These are phyloP conservation scores for Darksidea phi DNA, from an alignment of 495 filamentous ascomycete genomes.

Conservation along the genomic window DNA sequence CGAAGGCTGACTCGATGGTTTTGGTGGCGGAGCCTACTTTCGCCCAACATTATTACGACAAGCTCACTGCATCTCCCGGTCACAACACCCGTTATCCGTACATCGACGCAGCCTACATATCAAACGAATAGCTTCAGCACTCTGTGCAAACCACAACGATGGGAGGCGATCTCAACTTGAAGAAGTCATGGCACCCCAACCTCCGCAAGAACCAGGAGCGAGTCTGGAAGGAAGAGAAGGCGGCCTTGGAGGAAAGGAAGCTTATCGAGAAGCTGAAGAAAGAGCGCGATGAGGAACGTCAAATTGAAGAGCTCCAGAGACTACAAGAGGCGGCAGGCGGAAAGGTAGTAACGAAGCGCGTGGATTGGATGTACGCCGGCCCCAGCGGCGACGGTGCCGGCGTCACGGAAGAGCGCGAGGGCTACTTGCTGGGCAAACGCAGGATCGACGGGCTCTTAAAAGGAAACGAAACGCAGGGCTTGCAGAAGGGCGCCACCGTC, in stretches of 20 bases:
- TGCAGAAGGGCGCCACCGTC: conserved; percentile 75
- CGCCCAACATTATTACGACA: neutral
- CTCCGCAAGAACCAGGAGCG: conserved; percentile 63
- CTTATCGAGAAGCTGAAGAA: conserved; percentile 80
- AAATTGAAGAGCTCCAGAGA: conserved; percentile 85
- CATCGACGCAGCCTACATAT: neutral
- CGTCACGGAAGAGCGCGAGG: conserved; percentile 89
- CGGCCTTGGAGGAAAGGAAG: conserved; percentile 94
- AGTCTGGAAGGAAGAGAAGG: conserved; percentile 85
- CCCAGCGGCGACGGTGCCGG: conserved; percentile 76
- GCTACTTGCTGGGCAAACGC: conserved; percentile 87
- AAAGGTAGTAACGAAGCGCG: conserved; percentile 66
- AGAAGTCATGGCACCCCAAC: conserved; percentile 93
- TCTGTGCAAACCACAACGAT: conserved; percentile 37
- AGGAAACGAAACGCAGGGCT: conserved; percentile 70
- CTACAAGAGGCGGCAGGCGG: conserved; percentile 89
- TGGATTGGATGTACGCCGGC: conserved; percentile 97
- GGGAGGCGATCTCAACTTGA: conserved; percentile 47
- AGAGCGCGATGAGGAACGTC: conserved; percentile 90
- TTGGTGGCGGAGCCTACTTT: neutral
- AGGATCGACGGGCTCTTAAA: conserved; percentile 81
- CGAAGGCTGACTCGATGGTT: conserved; percentile 1
- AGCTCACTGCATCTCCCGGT: neutral
- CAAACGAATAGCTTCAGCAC: neutral
- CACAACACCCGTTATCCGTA: neutral